phyloP scores from a whole-genome alignment of 1,139 yeast genomes.

The Eremothecium cymbalariae region DNA sequence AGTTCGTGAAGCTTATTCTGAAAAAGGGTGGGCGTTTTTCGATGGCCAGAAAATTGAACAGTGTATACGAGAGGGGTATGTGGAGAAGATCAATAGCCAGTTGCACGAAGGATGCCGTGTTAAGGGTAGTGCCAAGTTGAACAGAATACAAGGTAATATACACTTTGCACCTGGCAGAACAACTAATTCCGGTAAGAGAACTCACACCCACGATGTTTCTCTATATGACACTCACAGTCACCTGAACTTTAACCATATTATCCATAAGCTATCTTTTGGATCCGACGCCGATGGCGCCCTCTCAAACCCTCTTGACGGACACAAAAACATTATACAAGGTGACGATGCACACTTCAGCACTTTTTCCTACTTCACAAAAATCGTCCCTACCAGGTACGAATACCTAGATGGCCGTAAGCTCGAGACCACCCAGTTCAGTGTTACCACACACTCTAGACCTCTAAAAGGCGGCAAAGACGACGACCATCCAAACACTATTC shows the following conservation, averaged over 20 bases:
- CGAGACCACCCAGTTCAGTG: constrained; percentile 90
- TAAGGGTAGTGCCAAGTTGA: constrained; percentile 68
- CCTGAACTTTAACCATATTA: constrained; percentile 60
- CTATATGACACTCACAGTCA: constrained; percentile 50
- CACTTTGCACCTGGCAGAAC: constrained; percentile 90
- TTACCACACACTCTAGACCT: constrained; percentile 85
- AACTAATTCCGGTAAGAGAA: constrained; percentile 42
- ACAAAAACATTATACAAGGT: constrained; percentile 29
- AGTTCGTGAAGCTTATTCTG: constrained; percentile 71
- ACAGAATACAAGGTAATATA: constrained; percentile 80
- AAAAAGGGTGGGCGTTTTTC: constrained; percentile 74
- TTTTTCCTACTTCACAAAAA: constrained; percentile 74
- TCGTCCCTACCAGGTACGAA: constrained; percentile 84
- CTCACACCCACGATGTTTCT: constrained; percentile 80
- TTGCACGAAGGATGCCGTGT: constrained; percentile 82
- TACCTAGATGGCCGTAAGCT: constrained; percentile 41
- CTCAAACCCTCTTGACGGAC: constrained; percentile 59
- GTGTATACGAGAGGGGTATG: constrained; percentile 86
- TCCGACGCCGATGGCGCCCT: constrained; percentile 36
- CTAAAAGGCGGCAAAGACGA: constrained; percentile 78
- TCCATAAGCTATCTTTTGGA: constrained; percentile 83
- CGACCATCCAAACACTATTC: constrained; percentile 83
- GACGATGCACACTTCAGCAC: constrained; percentile 48
- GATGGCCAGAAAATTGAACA: constrained; percentile 84
- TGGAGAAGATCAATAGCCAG: constrained; percentile 46